Conservation (phyloP, 129 eudicot genomes). For the Logfia minima region DNA sequence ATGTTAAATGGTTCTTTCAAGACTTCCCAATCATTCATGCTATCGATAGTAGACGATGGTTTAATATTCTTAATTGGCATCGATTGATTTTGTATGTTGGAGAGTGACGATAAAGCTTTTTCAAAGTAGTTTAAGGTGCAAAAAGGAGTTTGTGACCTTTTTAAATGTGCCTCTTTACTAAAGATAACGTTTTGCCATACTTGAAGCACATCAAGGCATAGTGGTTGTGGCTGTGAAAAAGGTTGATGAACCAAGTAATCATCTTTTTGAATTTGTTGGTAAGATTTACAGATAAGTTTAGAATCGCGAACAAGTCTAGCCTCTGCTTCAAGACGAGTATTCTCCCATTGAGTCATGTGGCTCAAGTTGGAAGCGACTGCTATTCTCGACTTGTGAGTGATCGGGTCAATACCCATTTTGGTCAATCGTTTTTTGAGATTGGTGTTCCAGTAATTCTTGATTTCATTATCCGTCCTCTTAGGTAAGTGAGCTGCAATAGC, state of each 20-base stretch:
- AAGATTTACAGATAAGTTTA: slow-evolving; percentile 1
- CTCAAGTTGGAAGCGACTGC: slow-evolving; percentile 31
- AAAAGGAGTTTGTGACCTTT: slow-evolving; percentile 19
- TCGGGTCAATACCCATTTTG: slow-evolving; percentile 50
- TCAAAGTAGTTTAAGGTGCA: slow-evolving; percentile 3
- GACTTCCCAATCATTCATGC: not conserved
- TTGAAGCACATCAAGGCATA: slow-evolving; percentile 35
- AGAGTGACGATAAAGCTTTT: slow-evolving; percentile 8
- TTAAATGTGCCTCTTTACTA: not conserved
- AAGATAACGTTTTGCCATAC: slow-evolving; percentile 32
- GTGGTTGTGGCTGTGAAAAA: slow-evolving; percentile 16
- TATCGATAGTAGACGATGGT: not conserved
- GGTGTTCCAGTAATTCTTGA: slow-evolving; percentile 40
- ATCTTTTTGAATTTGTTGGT: not conserved
- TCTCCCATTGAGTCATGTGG: slow-evolving; percentile 59
- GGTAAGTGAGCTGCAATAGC: slow-evolving; percentile 40
- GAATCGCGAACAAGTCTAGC: slow-evolving; percentile 36
- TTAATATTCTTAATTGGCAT: not conserved
- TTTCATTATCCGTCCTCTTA: slow-evolving; percentile 37
- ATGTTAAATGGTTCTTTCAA: slow-evolving; percentile 5
- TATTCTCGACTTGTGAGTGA: slow-evolving; percentile 44
- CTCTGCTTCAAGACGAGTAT: slow-evolving; percentile 51
- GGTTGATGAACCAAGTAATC: slow-evolving; percentile 4
- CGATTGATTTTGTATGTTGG: slow-evolving; percentile 12
- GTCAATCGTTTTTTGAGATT: slow-evolving; percentile 41